Base-by-base conservation (phyloP, 176 grass and related monocot genomes). In the Eragrostis nindensis region DNA sequence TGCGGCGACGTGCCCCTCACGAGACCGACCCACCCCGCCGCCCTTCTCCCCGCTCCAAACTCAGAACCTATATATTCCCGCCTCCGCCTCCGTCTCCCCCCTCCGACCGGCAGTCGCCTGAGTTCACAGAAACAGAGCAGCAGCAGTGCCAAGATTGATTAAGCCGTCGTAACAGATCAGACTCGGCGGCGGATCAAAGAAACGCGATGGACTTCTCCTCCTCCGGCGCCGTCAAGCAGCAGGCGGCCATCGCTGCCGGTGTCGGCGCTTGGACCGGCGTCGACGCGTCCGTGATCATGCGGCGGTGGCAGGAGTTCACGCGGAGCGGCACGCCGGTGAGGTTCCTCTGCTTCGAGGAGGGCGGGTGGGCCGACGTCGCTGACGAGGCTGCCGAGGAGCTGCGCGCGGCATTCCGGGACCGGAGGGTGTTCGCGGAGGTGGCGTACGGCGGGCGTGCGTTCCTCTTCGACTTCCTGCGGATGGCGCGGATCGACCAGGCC, bases 401-500 rank as follows among this genome's bases (percentile, higher is more conserved):
- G 50, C 71, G 80, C 0, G 24, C 48, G 16, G 90, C 85, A 38
- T 94, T 97, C 72, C 39, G 74, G 77, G 80, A 57, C 4, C 52
- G 83, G 19, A 83, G 71, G 64, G 80, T 68, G 0, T 21, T 87
- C 5, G 2, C 80, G 0, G 89, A 92, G 19, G 92, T 85, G 1
- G 14, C 45, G 1, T 83, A 49, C 72, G 80, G 50, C 0, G 87
- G 80, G 6, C 71, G 66, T 59, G 38, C 17, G 11, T 90, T 73
- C 75, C 7, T 92, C 24, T 85, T 97, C 68, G 95, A 97, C 75
- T 97, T 97, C 73, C 73, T 87, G 8, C 50, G 83, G 56, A 92
- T 90, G 90, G 76, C 27, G 27, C 88, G 82, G 75, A 84, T 94
- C 22, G 80, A 97, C 66, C 52, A 3, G 1, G 83, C 14, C 78